phyloP scores from a whole-genome alignment of 345 rosid species.

The Kandelia obovata region DNA sequence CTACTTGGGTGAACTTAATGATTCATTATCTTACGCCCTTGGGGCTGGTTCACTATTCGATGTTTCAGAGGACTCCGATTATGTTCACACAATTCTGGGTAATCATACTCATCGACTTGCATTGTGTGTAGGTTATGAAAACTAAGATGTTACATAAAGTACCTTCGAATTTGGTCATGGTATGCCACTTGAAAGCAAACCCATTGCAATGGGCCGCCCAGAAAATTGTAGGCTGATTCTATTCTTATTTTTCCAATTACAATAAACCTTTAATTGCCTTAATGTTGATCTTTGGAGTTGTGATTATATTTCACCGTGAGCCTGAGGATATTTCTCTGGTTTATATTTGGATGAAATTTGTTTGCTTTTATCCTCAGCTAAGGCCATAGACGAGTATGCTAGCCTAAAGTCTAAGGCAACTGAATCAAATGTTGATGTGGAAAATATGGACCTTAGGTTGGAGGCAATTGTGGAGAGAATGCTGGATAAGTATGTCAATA shows the following conservation, averaged over 20 bases:
- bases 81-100: constrained; percentile 93
- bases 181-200: neutral
- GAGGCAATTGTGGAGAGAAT: constrained; percentile 98
- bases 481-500: constrained; percentile 76
- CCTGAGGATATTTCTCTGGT: neutral
- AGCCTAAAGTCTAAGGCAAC: constrained; percentile 78
- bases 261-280: no score
- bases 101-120: constrained; percentile 21
- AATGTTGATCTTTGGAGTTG: neutral
- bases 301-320: neutral
- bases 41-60: constrained; percentile 92
- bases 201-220: no score
- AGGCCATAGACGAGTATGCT: constrained; percentile 98
- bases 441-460: constrained; percentile 72
- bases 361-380: constrained; percentile 50
- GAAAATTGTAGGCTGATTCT: no score
- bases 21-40: constrained; percentile 94
- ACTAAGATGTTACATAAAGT: neutral
- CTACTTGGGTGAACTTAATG: constrained; percentile 93
- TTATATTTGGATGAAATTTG: neutral
- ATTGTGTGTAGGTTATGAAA: neutral
- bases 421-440: constrained; percentile 60
- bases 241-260: no score
- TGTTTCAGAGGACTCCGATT: constrained; percentile 94
- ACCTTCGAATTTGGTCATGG: no score